Evolutionary conservation across 805 yeast species (phyloP), one percentile per base, ranked within the genome.

Genomic region (Zygoascus bituminiphila): DNA sequence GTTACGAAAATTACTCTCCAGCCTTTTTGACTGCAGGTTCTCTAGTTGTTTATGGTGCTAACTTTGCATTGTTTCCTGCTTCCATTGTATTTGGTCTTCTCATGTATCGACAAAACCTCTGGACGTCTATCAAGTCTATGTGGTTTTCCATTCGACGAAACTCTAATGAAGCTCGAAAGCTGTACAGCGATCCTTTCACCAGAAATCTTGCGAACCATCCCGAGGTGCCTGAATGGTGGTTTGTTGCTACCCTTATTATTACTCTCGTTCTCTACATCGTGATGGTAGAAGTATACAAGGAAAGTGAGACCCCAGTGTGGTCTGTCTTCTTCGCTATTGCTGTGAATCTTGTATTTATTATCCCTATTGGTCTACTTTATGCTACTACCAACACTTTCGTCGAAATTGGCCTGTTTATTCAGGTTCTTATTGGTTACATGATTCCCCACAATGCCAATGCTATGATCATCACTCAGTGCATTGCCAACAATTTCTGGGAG

Each of bases 1-100:
- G 67, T 4, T 82, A 81, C 62, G 62, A 75, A 56, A 61, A 64
- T 8, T 82, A 82, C 64, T 81, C 87, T 1, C 84, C 85, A 6
- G 87, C 88, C 7, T 81, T 74, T 62, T 79, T 78, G 58, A 60
- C 78, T 25, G 85, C 87, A 5, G 84, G 56, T n/a, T 43, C 50
- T 26, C 46, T 54, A 45, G 52, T 54, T 7, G 59, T 70, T 19
- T 79, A 79, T 57, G 84, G 84, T 20, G 74, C 81, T 0, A 72
- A 68, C 56, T 79, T 78, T 60, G 74, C 76, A 29, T 61, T 76
- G 42, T 78, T 77, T 54, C 82, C 85, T 5, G 73, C 79, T 56
- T 71, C 78, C 19, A 71, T 79, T 19, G 59, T 74, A 0, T 77
- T 77, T 57, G 46, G 58, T 20, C 38, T 57, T 15, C 35, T 62